Evolutionary conservation across 805 yeast genomes (phyloP).

Genomic region (Candida taoyuanica): DNA sequence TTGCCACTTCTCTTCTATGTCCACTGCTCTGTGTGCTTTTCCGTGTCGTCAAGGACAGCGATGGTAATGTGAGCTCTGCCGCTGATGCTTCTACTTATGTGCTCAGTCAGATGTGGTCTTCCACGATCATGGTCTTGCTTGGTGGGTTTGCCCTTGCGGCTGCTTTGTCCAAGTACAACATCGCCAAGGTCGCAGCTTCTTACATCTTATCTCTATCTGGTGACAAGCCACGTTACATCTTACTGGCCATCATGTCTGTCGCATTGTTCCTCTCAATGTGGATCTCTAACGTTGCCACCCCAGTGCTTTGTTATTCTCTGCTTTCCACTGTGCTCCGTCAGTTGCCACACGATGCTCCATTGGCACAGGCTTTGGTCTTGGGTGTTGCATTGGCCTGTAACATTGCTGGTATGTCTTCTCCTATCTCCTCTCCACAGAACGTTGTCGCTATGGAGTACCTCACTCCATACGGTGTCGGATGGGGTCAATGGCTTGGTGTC

Average conservation of each 20-base stretch:
- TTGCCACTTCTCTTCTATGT: conserved; percentile 80
- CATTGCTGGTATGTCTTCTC: conserved; percentile 94
- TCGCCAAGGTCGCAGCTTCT: conserved; percentile 88
- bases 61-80: conserved; percentile 55
- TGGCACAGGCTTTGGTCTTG: conserved; percentile 72
- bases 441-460: conserved; percentile 82
- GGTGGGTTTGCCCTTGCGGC: conserved; percentile 96
- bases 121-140: conserved; percentile 79
- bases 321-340: conserved; percentile 82
- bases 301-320: conserved; percentile 84
- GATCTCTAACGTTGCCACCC: conserved; percentile 96
- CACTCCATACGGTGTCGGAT: conserved; percentile 58
- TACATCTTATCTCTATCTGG: conserved; percentile 76
- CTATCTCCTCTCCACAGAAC: conserved; percentile 95
- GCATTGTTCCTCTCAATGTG: conserved; percentile 87
- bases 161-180: conserved; percentile 82
- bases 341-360: conserved; percentile 68
- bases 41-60: conserved; percentile 52
- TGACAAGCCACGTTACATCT: conserved; percentile 70
- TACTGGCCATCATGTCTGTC: conserved; percentile 77
- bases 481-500: conserved; percentile 92
- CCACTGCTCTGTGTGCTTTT: conserved; percentile 77
- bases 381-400: conserved; percentile 92
- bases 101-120: conserved; percentile 87
- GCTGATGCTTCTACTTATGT: conserved; percentile 63